phyloP scores from a whole-genome alignment of 106 monocot species.

The Allium fistulosum region DNA sequence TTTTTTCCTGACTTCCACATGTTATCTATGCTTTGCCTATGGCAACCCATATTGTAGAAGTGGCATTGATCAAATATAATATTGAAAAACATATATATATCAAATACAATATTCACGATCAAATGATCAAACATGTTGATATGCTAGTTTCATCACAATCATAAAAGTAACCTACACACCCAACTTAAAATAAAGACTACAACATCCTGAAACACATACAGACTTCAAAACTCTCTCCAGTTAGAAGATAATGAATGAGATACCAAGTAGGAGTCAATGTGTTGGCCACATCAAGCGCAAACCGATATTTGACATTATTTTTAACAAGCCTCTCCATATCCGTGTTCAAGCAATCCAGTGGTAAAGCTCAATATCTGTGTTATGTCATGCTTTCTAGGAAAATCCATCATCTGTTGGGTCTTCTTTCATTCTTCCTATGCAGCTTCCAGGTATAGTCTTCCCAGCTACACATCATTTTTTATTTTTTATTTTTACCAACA shows the following conservation, averaged over 20 bases:
- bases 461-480: slow-evolving; percentile 13
- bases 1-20: too few species aligned
- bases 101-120: too few species aligned
- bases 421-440: slow-evolving; percentile 24
- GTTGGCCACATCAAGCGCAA: slow-evolving; percentile 51
- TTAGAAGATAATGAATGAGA: too few species aligned
- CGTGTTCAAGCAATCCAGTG: slow-evolving; percentile 30
- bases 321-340: slow-evolving; percentile 47
- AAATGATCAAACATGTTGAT: too few species aligned
- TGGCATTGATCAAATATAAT: too few species aligned
- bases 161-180: neutral
- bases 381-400: slow-evolving; percentile 44
- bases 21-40: too few species aligned
- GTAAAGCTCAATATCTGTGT: slow-evolving; percentile 51
- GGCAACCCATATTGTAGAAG: too few species aligned
- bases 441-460: slow-evolving; percentile 35
- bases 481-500: neutral
- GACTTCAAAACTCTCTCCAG: too few species aligned
- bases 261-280: slow-evolving; percentile 5
- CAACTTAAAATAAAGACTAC: neutral
- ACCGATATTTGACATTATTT: slow-evolving; percentile 44
- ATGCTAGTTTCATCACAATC: too few species aligned
- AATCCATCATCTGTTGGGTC: slow-evolving; percentile 20
- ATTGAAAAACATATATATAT: too few species aligned
- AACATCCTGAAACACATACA: too few species aligned